Base-by-base conservation (phyloP, 148 eudicot species). In the Spergularia marina region DNA sequence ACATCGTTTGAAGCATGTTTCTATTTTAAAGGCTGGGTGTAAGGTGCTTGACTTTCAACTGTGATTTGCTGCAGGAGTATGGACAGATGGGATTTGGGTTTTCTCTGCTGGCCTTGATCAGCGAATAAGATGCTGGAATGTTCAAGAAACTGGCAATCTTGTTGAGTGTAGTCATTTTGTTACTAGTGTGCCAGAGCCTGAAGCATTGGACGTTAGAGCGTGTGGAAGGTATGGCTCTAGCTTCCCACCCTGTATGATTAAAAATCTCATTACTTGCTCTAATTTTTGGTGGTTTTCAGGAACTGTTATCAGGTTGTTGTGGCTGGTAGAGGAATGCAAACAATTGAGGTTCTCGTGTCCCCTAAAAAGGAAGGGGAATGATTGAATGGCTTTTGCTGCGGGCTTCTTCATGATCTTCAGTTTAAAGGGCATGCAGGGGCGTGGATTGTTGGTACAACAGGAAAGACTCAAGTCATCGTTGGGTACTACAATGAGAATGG, bases 41-140 rank as follows among this genome's bases (percentile, higher is more conserved):
- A 44, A 0, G 5, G 21, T 57, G 17, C 34, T 53, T 74, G 52
- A 63, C 55, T 40, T 12, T 54, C 53, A 56, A 65, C 7, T 81
- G 75, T 21, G 25, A 4, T 81, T 70, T 77, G 79, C 59, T 78
- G 72, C 73, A 95, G 99, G 97, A 81, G 90, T 95, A 77, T 95
- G 99, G 99, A 91, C 98, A 59, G 92, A 95, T 70, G 99, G 97
- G 68, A 65, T 7, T 57, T 92, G 91, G 92, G 89, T 88, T 65
- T 95, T 95, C 83, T 90, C 97, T 60, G 86, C 87, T 54, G 99
- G 99, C 77, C 97, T 95, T 82, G 99, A 95, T 87, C 99, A 95
- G 84, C 91, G 99, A 70, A 66, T 92, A 41, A 83, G 99, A 70
- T 92, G 98, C 81, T 95, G 99, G 99, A 85, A 76, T 13, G 65